Evolutionary conservation across 2,329 filamentous ascomycete species (phyloP).

Genomic region (Arthrinium phaeospermum): DNA sequence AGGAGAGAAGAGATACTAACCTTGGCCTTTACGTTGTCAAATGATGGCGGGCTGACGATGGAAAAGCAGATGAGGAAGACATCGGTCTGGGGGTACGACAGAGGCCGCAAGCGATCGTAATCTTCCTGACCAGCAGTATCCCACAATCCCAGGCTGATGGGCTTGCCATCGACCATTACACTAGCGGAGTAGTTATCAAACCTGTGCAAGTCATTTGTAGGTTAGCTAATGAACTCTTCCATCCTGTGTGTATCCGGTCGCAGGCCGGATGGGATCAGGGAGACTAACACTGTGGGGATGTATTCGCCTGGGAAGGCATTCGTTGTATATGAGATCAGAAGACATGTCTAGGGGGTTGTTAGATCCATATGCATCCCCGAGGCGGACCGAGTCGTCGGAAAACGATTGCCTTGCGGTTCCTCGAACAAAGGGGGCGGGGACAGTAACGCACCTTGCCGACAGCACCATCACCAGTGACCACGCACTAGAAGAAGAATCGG

Average conservation of each 20-base stretch:
- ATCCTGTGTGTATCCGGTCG: conserved; percentile 22
- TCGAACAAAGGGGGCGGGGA: conserved; percentile 24
- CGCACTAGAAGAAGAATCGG: conserved; percentile 67
- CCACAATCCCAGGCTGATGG: conserved; percentile 95
- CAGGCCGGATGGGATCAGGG: neutral
- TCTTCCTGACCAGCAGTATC: conserved; percentile 99
- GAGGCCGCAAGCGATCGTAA: conserved; percentile 91
- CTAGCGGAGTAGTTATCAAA: conserved; percentile 99
- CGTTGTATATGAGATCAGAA: conserved; percentile 98
- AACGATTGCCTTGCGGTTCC: conserved; percentile 25
- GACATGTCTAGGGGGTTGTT: conserved; percentile 76
- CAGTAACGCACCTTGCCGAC: conserved; percentile 83
- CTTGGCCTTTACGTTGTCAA: conserved; percentile 99
- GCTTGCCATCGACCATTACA: conserved; percentile 98
- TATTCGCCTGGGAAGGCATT: conserved; percentile 99
- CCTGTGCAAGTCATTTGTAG: conserved; percentile 49
- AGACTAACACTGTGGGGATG: conserved; percentile 91
- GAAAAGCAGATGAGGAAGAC: conserved; percentile 99
- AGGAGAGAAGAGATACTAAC: conserved; percentile 53
- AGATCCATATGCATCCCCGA: conserved; percentile 28
- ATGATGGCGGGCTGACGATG: conserved; percentile 95
- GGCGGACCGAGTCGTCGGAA: conserved; percentile 21
- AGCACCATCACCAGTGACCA: conserved; percentile 98
- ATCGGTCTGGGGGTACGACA: conserved; percentile 98
- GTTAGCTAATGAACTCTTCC: conserved; percentile 27